Evolutionary conservation across 139 green algal species (phyloP).

Genomic region (Auxenochlorella protothecoides): DNA sequence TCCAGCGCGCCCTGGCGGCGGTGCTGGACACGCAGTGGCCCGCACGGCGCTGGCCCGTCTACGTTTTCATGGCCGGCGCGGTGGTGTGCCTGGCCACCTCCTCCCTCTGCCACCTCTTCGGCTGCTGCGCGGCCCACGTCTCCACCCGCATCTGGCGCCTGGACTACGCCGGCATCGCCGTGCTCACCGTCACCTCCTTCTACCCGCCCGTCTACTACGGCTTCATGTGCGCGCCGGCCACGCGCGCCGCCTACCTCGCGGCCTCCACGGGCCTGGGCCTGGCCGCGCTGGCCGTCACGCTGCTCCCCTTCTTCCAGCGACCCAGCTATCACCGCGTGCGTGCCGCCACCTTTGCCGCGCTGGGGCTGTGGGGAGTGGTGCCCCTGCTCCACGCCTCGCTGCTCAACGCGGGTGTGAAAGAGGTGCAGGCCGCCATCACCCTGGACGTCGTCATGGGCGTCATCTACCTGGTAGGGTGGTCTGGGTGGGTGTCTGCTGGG

Average conservation of each 20-base stretch:
- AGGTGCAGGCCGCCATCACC: constrained; percentile 33
- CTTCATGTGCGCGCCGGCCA: constrained; percentile 76
- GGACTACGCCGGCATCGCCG: constrained; percentile 89
- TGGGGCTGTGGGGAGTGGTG: constrained; percentile 76
- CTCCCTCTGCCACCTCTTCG: constrained; percentile 78
- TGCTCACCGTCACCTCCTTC: constrained; percentile 93
- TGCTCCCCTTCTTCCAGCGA: constrained; percentile 58
- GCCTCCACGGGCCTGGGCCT: constrained; percentile 53
- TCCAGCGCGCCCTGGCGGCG: constrained; percentile 1
- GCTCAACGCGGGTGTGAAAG: constrained; percentile 24
- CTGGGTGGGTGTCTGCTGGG: too few species aligned
- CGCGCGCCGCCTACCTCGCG: constrained; percentile 66
- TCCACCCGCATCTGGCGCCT: constrained; percentile 66
- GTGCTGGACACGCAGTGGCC: constrained; percentile 17
- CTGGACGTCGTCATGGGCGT: constrained; percentile 74
- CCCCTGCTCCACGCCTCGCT: constrained; percentile 58
- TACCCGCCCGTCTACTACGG: constrained; percentile 86
- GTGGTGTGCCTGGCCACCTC: constrained; percentile 81
- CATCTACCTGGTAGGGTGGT: constrained; percentile 63
- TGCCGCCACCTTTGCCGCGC: constrained; percentile 54
- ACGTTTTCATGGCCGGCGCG: constrained; percentile 78
- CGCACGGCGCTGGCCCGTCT: constrained; percentile 54
- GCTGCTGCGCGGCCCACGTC: constrained; percentile 66
- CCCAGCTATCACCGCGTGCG: constrained; percentile 47
- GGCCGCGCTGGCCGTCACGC: constrained; percentile 49